Percentiles rank a stretch among this genome's conserved stretches.
phyloP scores from a whole-genome alignment of 768 basidiomycete species.

The Rhizopogon rudus region DNA sequence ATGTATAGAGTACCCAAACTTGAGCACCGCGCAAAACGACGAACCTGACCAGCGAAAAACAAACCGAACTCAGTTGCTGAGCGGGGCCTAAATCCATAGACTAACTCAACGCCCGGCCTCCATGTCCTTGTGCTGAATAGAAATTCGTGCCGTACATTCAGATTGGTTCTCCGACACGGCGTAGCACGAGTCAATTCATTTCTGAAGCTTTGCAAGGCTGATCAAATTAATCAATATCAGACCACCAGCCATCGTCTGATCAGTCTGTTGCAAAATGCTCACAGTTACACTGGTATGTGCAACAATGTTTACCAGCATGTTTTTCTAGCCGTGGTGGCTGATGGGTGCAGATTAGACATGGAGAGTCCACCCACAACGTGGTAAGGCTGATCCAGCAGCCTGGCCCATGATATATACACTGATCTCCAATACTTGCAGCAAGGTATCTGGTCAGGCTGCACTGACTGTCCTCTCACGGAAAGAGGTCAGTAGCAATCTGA shows the following conservation, averaged over 20 bases:
- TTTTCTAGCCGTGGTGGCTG: not conserved
- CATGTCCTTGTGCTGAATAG: too few species aligned
- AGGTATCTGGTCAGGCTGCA: not conserved
- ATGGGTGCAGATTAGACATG: constrained; percentile 58
- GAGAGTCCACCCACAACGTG: constrained; percentile 73
- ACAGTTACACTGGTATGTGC: not conserved
- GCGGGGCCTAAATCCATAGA: too few species aligned
- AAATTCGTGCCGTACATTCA: too few species aligned
- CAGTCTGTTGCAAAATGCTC: not conserved
- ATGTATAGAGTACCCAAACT: too few species aligned
- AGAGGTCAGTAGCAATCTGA: not conserved
- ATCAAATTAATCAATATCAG: not conserved
- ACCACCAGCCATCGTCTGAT: not conserved
- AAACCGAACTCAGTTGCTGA: too few species aligned
- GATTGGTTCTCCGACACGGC: too few species aligned
- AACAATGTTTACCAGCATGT: not conserved
- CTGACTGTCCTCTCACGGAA: not conserved
- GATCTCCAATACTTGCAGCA: not conserved
- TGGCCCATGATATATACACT: not conserved
- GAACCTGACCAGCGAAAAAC: too few species aligned
- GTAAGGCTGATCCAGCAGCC: constrained; percentile 32
- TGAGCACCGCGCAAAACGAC: too few species aligned
- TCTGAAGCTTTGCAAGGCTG: too few species aligned
- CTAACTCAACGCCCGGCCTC: too few species aligned
- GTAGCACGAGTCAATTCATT: not conserved